Evolutionary conservation across 129 eudicot genomes (phyloP).

Genomic region (Glebionis coronaria): DNA sequence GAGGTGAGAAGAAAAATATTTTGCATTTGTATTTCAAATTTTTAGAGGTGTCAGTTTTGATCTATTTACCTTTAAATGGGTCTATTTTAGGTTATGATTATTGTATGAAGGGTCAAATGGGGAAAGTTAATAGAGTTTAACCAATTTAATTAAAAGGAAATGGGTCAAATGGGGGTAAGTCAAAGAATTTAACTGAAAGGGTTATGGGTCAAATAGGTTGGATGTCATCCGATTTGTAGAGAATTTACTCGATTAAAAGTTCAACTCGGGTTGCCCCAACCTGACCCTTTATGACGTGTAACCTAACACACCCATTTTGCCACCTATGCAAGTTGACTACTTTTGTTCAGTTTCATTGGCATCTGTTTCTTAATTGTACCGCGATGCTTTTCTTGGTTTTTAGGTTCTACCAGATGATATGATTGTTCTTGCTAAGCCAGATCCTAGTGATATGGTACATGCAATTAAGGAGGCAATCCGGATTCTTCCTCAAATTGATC

Average conservation of each 20-base stretch:
- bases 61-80: background rate
- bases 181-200: background rate
- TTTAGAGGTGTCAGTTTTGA: background rate
- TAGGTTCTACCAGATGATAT: slow-evolving; percentile 99
- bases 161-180: background rate
- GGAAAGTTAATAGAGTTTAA: too few species aligned
- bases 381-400: slow-evolving; percentile 2
- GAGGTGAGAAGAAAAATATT: slow-evolving; percentile 57
- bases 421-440: slow-evolving; percentile 96
- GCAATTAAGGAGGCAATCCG: slow-evolving; percentile 78
- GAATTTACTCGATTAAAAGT: too few species aligned
- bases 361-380: background rate
- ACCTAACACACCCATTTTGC: background rate
- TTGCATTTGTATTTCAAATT: slow-evolving; percentile 15
- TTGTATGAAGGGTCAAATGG: background rate
- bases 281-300: background rate
- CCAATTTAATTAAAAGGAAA: background rate
- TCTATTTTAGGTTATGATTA: background rate
- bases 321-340: background rate
- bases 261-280: background rate
- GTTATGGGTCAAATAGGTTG: too few species aligned
- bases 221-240: too few species aligned
- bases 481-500: slow-evolving; percentile 90
- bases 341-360: slow-evolving; percentile 6
- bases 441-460: slow-evolving; percentile 84